Evolutionary conservation across 2,329 filamentous ascomycete genomes (phyloP).

Genomic region (Paracamarosporium sp.): DNA sequence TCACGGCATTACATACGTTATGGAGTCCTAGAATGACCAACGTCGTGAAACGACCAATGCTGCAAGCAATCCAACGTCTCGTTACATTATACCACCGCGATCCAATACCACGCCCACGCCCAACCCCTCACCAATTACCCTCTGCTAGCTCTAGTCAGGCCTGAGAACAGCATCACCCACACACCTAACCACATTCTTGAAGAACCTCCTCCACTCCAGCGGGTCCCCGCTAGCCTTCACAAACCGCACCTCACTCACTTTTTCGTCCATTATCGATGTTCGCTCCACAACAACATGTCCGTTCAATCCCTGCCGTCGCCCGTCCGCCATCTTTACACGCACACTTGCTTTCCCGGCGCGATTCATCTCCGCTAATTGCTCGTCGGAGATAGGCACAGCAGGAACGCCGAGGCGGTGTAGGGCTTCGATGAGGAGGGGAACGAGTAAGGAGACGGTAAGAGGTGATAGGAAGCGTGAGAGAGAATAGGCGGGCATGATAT

Average conservation of each 20-base stretch:
- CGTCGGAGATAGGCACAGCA: slow-evolving; percentile 56
- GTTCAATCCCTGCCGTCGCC: slow-evolving; percentile 73
- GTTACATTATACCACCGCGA: no score
- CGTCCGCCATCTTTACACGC: slow-evolving; percentile 77
- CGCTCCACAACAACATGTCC: slow-evolving; percentile 78
- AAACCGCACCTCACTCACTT: slow-evolving; percentile 82
- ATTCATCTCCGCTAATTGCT: slow-evolving; percentile 40
- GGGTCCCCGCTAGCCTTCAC: slow-evolving; percentile 96
- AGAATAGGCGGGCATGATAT: slow-evolving; percentile 87
- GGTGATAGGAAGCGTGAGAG: slow-evolving; percentile 93
- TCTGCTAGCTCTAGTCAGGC: slow-evolving; percentile 26
- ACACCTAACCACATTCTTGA: slow-evolving; percentile 90
- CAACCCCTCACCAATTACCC: neutral
- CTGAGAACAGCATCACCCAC: slow-evolving; percentile 81
- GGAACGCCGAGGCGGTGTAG: slow-evolving; percentile 87
- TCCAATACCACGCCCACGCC: no score
- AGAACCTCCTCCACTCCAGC: slow-evolving; percentile 93
- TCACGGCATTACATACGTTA: no score
- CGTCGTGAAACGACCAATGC: no score
- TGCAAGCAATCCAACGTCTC: no score
- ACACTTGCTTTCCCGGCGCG: slow-evolving; percentile 65
- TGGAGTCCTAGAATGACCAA: no score
- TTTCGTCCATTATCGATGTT: slow-evolving; percentile 68
- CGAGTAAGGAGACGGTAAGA: slow-evolving; percentile 74
- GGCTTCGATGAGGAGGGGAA: slow-evolving; percentile 80